These are phyloP conservation scores for Epichloe festucae DNA, from an alignment of 2,329 filamentous ascomycete species.

Conservation along the genomic window DNA sequence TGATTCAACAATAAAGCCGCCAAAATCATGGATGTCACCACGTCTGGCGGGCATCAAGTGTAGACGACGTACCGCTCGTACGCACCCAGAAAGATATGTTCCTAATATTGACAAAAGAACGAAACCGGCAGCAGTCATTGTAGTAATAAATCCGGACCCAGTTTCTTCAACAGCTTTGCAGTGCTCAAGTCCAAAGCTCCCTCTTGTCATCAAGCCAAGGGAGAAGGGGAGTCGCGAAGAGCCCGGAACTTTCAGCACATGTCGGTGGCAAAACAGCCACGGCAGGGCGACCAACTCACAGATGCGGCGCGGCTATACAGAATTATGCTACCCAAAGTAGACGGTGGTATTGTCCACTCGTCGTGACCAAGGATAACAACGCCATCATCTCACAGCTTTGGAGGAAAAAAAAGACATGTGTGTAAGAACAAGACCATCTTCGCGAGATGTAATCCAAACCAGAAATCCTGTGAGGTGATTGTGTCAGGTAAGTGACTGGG, in stretches of 20 bases:
- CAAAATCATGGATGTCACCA: background rate
- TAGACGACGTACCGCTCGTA: background rate
- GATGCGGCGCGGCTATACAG: background rate
- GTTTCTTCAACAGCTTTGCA: background rate
- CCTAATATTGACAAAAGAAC: background rate
- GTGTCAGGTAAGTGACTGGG: constrained; percentile 25
- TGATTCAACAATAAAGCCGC: background rate
- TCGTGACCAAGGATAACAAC: constrained; percentile 7
- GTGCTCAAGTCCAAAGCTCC: background rate
- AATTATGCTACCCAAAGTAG: constrained; percentile 4
- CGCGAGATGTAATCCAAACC: constrained; percentile 8
- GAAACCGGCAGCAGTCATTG: background rate
- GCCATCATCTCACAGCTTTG: background rate
- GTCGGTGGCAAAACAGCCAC: background rate
- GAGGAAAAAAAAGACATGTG: background rate
- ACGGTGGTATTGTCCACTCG: background rate
- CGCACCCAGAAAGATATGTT: background rate
- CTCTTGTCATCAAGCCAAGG: background rate
- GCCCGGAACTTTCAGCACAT: background rate
- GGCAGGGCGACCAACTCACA: background rate
- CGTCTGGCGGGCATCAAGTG: background rate
- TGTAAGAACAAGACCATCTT: constrained; percentile 8
- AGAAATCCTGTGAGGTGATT: constrained; percentile 12
- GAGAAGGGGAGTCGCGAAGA: background rate
- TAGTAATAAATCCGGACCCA: background rate